These are phyloP conservation scores for Boletellus ananas DNA, from an alignment of 768 basidiomycete species.

Conservation along the genomic window DNA sequence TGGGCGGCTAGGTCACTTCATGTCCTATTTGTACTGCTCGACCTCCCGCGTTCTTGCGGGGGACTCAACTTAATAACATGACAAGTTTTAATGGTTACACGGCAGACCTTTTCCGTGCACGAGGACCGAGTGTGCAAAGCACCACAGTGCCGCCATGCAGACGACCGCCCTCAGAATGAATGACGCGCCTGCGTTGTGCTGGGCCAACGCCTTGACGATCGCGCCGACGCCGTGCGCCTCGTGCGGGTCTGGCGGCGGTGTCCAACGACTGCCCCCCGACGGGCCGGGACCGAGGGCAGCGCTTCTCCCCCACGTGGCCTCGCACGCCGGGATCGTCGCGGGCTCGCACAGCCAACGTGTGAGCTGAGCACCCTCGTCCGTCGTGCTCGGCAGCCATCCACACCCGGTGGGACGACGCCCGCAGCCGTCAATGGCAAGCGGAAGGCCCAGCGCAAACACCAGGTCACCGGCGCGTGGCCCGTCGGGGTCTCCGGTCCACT, in stretches of 20 bases:
- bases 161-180: conserved; percentile 10
- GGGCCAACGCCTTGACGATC: conserved; percentile 18
- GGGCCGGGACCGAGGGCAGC: too few species aligned
- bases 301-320: too few species aligned
- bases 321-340: too few species aligned
- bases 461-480: too few species aligned
- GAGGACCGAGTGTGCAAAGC: conserved; percentile 2
- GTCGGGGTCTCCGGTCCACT: too few species aligned
- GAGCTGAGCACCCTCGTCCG: neutral
- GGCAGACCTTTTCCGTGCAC: neutral
- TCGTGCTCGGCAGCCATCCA: neutral
- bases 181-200: conserved; percentile 9
- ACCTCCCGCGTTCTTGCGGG: neutral
- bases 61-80: neutral
- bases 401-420: neutral
- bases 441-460: too few species aligned
- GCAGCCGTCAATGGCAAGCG: neutral
- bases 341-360: neutral
- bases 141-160: neutral
- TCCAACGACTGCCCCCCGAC: too few species aligned
- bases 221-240: conserved; percentile 14
- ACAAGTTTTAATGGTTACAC: neutral
- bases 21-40: conserved; percentile 1
- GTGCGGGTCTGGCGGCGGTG: conserved; percentile 1
- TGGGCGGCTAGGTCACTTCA: neutral